Conservation (phyloP, 2,329 filamentous ascomycete genomes). For the Verticillium alfalfae region DNA sequence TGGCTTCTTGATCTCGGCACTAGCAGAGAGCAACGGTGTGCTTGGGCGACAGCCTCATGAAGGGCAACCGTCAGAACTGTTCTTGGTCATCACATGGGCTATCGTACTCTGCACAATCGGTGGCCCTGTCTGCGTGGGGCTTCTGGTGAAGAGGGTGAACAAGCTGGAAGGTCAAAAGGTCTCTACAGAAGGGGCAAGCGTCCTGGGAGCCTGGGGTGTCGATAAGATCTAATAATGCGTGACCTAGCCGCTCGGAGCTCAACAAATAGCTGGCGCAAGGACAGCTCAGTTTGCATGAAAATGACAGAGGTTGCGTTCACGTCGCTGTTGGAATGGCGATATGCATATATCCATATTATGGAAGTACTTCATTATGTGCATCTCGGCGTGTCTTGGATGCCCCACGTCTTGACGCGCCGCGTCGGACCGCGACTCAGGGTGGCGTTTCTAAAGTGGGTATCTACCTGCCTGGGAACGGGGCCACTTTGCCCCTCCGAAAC, state of each 20-base stretch:
- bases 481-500: background rate
- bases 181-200: background rate
- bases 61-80: constrained; percentile 27
- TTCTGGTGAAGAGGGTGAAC: constrained; percentile 37
- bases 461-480: background rate
- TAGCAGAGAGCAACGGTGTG: constrained; percentile 51
- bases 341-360: constrained; percentile 4
- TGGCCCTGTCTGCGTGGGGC: constrained; percentile 42
- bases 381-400: background rate
- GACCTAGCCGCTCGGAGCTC: too few species aligned
- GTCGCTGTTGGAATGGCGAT: too few species aligned
- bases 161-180: constrained; percentile 14
- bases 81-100: constrained; percentile 50
- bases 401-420: constrained; percentile 25
- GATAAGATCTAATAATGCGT: too few species aligned
- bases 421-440: constrained; percentile 16
- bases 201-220: constrained; percentile 8
- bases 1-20: constrained; percentile 67
- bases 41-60: constrained; percentile 21
- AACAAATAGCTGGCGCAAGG: too few species aligned
- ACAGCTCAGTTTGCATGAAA: too few species aligned
- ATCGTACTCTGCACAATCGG: constrained; percentile 49
- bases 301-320: too few species aligned
- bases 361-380: background rate
- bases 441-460: background rate